Conservation (phyloP, 192 early-diverging fungal species). For the Backusella tuberculispora region DNA sequence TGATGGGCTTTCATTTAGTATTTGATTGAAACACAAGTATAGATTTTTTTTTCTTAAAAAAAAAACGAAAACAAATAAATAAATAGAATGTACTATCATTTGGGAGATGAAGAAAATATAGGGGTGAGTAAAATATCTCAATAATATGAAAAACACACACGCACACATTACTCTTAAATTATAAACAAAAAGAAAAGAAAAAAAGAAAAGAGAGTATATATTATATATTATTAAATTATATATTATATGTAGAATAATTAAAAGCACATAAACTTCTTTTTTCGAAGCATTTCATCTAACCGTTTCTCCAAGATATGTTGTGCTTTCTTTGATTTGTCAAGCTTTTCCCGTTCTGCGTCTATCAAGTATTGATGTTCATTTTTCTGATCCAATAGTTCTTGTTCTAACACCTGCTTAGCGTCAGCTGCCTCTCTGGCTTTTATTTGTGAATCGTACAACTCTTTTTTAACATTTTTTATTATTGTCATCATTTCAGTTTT, state of each 20-base stretch:
- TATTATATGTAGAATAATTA: background rate
- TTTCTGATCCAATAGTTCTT: constrained; percentile 8
- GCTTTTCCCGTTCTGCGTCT: background rate
- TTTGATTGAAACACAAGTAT: background rate
- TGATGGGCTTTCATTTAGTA: background rate
- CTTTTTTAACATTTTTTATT: background rate
- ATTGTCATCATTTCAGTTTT: background rate
- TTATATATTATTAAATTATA: background rate
- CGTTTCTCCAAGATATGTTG: constrained; percentile 44
- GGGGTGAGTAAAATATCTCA: too few relatives aligned
- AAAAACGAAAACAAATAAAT: background rate
- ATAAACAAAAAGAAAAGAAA: background rate
- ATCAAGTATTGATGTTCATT: background rate
- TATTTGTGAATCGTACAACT: constrained; percentile 6
- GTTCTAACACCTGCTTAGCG: background rate
- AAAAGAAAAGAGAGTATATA: background rate
- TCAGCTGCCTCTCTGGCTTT: constrained; percentile 11
- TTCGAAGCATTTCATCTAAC: constrained; percentile 55
- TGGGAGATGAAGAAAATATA: too few relatives aligned
- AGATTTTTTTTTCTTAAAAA: background rate
- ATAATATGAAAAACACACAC: too few relatives aligned
- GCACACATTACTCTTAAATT: background rate
- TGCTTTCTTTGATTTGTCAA: constrained; percentile 31
- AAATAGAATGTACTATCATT: too few relatives aligned
- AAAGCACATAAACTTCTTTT: constrained; percentile 59